phyloP scores from a whole-genome alignment of 2,329 filamentous ascomycete species.

The Dendrostoma leiphaemia region DNA sequence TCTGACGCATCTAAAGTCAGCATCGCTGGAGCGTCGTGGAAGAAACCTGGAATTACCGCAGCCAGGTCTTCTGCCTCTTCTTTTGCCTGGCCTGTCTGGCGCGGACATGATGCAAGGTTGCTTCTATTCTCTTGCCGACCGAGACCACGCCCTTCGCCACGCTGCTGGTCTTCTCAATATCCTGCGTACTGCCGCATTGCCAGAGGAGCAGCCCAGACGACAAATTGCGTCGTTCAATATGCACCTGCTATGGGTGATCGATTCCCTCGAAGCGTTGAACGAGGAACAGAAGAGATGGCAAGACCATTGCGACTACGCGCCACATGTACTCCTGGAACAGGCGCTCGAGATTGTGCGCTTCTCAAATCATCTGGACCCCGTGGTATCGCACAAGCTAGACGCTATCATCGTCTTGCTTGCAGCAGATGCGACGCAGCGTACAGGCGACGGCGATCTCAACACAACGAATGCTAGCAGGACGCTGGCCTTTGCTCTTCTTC shows the following conservation, averaged over 20 bases:
- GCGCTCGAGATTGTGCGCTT: conserved; percentile 27
- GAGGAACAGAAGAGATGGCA: conserved; percentile 38
- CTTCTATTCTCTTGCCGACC: conserved; percentile 38
- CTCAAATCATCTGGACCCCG: conserved; percentile 14
- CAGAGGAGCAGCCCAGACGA: conserved; percentile 30
- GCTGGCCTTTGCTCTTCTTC: conserved; percentile 24
- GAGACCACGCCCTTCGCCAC: conserved; percentile 46
- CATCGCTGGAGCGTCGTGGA: neutral
- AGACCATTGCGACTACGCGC: conserved; percentile 26
- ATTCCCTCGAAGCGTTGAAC: conserved; percentile 44
- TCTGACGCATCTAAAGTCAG: conserved; percentile 18
- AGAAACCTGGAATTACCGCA: conserved; percentile 38
- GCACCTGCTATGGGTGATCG: conserved; percentile 48
- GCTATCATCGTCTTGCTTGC: conserved; percentile 26
- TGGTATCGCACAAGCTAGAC: conserved; percentile 26
- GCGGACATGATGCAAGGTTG: conserved; percentile 26
- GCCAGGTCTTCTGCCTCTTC: conserved; percentile 30
- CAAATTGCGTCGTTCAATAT: conserved; percentile 36
- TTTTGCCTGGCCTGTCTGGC: conserved; percentile 24
- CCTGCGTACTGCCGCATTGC: conserved; percentile 38
- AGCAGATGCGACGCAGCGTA: conserved; percentile 20
- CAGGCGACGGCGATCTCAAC: conserved; percentile 18
- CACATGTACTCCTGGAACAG: conserved; percentile 34
- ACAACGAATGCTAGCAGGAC: conserved; percentile 20
- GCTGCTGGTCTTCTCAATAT: conserved; percentile 42